These are phyloP conservation scores for Hygrophila difformis DNA, from an alignment of 257 asterid genomes.

Conservation along the genomic window DNA sequence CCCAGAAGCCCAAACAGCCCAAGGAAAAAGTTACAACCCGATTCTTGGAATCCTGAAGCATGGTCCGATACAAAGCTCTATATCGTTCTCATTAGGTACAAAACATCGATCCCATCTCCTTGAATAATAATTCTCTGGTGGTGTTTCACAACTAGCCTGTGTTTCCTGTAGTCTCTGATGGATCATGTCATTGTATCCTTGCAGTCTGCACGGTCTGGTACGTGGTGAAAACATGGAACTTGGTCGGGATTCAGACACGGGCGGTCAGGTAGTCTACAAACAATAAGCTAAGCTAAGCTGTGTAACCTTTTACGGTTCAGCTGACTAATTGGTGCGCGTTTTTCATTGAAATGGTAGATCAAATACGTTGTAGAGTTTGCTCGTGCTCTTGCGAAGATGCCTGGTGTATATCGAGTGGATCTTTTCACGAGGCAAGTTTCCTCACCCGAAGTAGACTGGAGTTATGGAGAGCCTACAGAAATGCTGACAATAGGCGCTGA, in stretches of 20 bases:
- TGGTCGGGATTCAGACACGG: slow-evolving; percentile 88
- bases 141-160: too few relatives aligned
- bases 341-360: slow-evolving; percentile 35
- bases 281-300: neutral
- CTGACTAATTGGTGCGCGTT: slow-evolving; percentile 1
- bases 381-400: slow-evolving; percentile 70
- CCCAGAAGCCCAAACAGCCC: neutral
- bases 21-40: neutral
- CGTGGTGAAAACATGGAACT: slow-evolving; percentile 95
- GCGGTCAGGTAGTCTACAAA: slow-evolving; percentile 57
- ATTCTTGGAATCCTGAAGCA: too few relatives aligned
- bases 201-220: slow-evolving; percentile 73
- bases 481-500: slow-evolving; percentile 56
- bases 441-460: slow-evolving; percentile 81
- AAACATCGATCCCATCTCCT: neutral
- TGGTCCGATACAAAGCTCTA: slow-evolving; percentile 49
- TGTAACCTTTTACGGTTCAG: too few relatives aligned
- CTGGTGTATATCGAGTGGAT: slow-evolving; percentile 78
- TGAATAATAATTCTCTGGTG: too few relatives aligned
- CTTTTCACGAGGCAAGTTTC: slow-evolving; percentile 69
- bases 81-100: slow-evolving; percentile 60
- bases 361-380: slow-evolving; percentile 84
- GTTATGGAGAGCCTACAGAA: slow-evolving; percentile 79
- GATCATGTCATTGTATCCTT: slow-evolving; percentile 15
- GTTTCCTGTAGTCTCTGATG: slow-evolving; percentile 7